Evolutionary conservation across 768 basidiomycete genomes (phyloP), one percentile per base, ranked within the genome.

Genomic region (Tremella yokohamensis): DNA sequence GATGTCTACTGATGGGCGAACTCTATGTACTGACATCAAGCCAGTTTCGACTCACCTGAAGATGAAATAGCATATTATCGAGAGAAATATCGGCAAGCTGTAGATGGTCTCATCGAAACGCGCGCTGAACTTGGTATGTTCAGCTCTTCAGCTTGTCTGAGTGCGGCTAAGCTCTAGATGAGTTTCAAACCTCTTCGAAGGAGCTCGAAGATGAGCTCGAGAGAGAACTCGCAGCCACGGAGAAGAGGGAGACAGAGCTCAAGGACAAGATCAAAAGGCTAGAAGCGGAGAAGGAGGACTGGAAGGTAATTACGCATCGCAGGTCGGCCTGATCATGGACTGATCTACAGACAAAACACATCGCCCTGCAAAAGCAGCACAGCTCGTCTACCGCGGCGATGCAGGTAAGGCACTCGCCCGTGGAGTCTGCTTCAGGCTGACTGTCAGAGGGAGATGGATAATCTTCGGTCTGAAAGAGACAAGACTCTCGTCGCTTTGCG

Each of bases 381-480:
- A 94, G 96, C 71, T 88, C 88, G 16, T 90, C 90, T 0, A 87
- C 87, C 3, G 85, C 87, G 1, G 90, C 90, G 53, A 83, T 99
- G 62, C 94, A 98, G 76, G 86, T 89, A 57, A 89, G n/a, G 97
- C 77, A 81, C 56, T 81, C 89, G 38, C 83, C 87, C 70, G 80
- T 80, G 50, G 76, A 8, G 9, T 22, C 15, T 25, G 45, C 20
- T 11, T 83, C 60, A 88, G 88, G 77, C 79, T 87, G 19, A 44
- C 40, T 3, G 2, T 9, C 56, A 97, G 75, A 80, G 96, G 26
- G 94, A 98, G 78, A 88, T 98, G 84, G 94, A 94, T 48, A 97
- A 96, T 70, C 63, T 76, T 4, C 64, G 69, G 11, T 70, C 71
- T 2, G 77, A 78, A 52, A 57, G 72, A 44, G 72, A 77, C 51